A percentile compares a stretch with the other conserved stretches of the same genome.
Conservation (phyloP, 768 basidiomycete species). For the Ramaria sp. region DNA sequence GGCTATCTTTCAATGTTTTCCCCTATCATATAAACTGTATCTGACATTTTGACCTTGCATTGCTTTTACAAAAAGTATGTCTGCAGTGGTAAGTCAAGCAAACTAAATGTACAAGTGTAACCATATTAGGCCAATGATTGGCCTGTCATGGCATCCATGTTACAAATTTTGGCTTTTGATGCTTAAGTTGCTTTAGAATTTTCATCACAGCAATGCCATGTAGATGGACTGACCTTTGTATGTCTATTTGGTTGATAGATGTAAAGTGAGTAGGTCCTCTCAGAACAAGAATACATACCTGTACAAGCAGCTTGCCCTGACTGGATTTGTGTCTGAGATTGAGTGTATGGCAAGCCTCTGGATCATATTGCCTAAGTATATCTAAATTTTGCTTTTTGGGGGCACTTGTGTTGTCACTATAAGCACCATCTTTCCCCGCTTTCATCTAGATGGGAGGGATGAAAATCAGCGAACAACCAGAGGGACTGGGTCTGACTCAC, state of each 20-base stretch:
- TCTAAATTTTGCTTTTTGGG: background rate
- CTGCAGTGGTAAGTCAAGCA: background rate
- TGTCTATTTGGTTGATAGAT: too few relatives aligned
- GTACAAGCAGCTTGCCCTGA: too few relatives aligned
- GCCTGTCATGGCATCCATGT: background rate
- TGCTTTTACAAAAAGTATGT: too few relatives aligned
- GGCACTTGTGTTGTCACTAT: background rate
- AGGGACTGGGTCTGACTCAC: background rate
- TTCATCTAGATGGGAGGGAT: background rate
- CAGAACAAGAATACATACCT: too few relatives aligned
- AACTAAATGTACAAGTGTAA: background rate
- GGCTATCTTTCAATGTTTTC: too few relatives aligned
- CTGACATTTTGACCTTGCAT: too few relatives aligned
- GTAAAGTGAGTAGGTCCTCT: too few relatives aligned
- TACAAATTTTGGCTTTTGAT: background rate
- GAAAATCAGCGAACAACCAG: background rate
- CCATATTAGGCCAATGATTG: background rate
- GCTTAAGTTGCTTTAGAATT: background rate
- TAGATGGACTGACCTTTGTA: too few relatives aligned
- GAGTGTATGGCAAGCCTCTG: background rate
- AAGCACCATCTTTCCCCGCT: background rate
- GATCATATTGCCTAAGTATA: background rate
- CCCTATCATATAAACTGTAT: too few relatives aligned
- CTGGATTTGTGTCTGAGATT: background rate
- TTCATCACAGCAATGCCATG: background rate